Evolutionary conservation across 495 filamentous ascomycete species (phyloP).

Genomic region (Penicillium verhagenii): DNA sequence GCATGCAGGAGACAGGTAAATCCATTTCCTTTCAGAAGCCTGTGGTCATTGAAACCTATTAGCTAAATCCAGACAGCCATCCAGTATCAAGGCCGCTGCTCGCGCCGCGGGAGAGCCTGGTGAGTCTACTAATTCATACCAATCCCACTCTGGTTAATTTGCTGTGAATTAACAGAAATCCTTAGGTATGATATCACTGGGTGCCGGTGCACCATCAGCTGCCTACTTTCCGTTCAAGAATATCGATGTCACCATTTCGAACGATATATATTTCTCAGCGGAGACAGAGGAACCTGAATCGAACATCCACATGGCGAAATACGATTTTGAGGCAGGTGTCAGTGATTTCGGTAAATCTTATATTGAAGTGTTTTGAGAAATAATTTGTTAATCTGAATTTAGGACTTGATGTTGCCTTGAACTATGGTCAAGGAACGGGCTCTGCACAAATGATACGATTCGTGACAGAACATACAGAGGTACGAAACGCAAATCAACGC

Average conservation of each 20-base stretch:
- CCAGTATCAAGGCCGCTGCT: neutral
- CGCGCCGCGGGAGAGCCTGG: neutral
- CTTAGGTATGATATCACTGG: slow-evolving; percentile 9
- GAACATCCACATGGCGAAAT: slow-evolving; percentile 3
- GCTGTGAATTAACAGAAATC: too few relatives aligned
- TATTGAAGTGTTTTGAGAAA: neutral
- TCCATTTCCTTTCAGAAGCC: too few relatives aligned
- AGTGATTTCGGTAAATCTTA: neutral
- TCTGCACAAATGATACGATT: slow-evolving; percentile 17
- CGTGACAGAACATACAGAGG: slow-evolving; percentile 33
- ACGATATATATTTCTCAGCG: too few relatives aligned
- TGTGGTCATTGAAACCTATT: neutral
- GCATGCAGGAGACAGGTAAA: neutral
- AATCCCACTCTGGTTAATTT: too few relatives aligned
- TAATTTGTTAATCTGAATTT: neutral
- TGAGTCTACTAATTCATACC: neutral
- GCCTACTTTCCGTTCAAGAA: slow-evolving; percentile 11
- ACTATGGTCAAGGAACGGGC: slow-evolving; percentile 12
- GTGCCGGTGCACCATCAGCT: slow-evolving; percentile 8
- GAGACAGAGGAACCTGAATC: neutral
- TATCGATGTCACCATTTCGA: neutral
- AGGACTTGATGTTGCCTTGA: slow-evolving; percentile 7
- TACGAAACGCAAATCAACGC: slow-evolving; percentile 25
- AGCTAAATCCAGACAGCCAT: neutral
- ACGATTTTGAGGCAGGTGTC: slow-evolving; percentile 5